Evolutionary conservation across 192 early-diverging fungal genomes (phyloP), one percentile per base, ranked within the genome.

Genomic region (Rhizophagus sp.): DNA sequence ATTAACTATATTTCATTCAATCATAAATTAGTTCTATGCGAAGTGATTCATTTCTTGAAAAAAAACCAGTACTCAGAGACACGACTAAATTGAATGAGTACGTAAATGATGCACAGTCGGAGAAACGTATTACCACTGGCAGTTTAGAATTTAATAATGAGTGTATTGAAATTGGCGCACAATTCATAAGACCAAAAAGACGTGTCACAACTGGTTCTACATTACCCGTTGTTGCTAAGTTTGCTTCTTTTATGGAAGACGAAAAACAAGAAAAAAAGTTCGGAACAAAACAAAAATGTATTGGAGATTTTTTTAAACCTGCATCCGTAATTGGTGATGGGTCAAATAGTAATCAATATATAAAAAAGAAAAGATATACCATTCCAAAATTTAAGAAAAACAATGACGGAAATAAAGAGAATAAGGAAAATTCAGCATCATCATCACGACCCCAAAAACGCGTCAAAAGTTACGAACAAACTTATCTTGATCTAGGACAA

Each of bases 401-500:
- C 1, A 50, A 73, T 50, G 33, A 33, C 2, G 68, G 44, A 11
- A 70, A 70, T 10, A 39, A 25, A 3, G 68, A 70, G 30, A 70
- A 70, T n/a, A 70, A 39, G 6, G 22, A 10, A 30, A 50, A 2
- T 50, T 15, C 19, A 11, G 15, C 71, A 30, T 17, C 11, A 11
- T 50, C 71, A 50, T 27, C n/a, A n/a, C 30, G 27, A 15, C 3
- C 68, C 17, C 33, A 27, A 50, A 73, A 50, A 73, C 71, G 47
- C 7, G 24, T 50, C 1, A 62, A 73, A 52, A 24, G 41, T 50
- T 17, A 78, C 65, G 80, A 78, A 34, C 62, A 84, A 63, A n/a
- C 50, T 39, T 69, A 66, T 30, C 62, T 72, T 81, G 80, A 79
- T 75, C 9, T 80, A 79, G n/a, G 86, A 83, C 61, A 81, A 78